Conservation (phyloP, 1,139 yeast species). For the Zygosaccharomyces pseudobailii region DNA sequence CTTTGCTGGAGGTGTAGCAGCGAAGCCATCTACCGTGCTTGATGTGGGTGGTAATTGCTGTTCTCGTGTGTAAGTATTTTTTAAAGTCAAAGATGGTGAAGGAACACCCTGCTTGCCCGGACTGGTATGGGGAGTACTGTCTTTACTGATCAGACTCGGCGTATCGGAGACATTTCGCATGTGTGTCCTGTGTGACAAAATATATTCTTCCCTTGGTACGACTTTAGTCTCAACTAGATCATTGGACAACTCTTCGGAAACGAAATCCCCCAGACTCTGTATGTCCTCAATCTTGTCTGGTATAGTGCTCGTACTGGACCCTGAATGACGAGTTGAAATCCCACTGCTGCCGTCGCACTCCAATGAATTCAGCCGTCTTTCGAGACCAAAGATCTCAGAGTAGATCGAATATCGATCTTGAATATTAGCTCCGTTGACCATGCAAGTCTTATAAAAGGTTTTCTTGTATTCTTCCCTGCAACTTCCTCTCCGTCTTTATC, state of each 20-base stretch:
- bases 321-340: not conserved
- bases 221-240: slow-evolving; percentile 13
- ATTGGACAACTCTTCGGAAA: slow-evolving; percentile 20
- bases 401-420: slow-evolving; percentile 17
- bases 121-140: slow-evolving; percentile 23
- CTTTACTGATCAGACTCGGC: slow-evolving; percentile 27
- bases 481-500: not conserved
- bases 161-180: slow-evolving; percentile 32
- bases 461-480: not conserved
- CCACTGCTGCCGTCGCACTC: slow-evolving; percentile 2
- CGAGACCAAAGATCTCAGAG: slow-evolving; percentile 27
- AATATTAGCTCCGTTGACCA: slow-evolving; percentile 8
- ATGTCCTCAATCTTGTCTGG: slow-evolving; percentile 27
- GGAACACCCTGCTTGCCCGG: slow-evolving; percentile 17
- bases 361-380: slow-evolving; percentile 22
- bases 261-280: slow-evolving; percentile 16
- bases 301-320: slow-evolving; percentile 4
- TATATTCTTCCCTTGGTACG: slow-evolving; percentile 12
- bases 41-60: slow-evolving; percentile 2
- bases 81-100: not conserved
- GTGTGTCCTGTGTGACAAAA: slow-evolving; percentile 19
- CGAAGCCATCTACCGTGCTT: not conserved
- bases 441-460: not conserved
- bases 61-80: not conserved
- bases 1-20: slow-evolving; percentile 4